Percentiles rank a stretch among this genome's conserved stretches.
Conservation (phyloP, 73 alveolate genomes). For the Tetrahymena borealis region DNA sequence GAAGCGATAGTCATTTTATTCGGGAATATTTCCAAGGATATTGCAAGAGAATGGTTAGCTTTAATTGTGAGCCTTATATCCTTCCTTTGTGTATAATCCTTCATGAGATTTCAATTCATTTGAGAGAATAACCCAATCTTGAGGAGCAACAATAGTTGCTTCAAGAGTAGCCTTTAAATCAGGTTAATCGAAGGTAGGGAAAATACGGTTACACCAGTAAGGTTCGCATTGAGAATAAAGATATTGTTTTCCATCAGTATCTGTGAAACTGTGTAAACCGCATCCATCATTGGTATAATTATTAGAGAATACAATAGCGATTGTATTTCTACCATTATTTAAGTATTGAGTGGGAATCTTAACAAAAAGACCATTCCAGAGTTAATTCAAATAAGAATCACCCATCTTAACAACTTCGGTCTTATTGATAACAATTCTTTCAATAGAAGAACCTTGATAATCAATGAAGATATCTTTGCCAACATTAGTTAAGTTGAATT, state of each 20-base stretch:
- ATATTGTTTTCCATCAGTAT: constrained; percentile 86
- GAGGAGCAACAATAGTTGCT: constrained; percentile 76
- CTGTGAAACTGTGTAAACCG: constrained; percentile 83
- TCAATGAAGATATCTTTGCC: background rate
- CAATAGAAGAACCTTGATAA: background rate
- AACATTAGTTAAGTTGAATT: background rate
- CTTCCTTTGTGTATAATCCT: background rate
- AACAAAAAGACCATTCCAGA: background rate
- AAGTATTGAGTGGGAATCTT: background rate
- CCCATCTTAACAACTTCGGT: background rate
- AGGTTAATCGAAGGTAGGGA: constrained; percentile 86
- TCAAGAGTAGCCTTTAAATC: constrained; percentile 77
- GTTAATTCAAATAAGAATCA: background rate
- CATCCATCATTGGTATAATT: constrained; percentile 76
- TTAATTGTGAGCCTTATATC: background rate
- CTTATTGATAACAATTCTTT: background rate
- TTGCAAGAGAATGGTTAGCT: background rate
- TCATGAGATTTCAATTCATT: constrained; percentile 51
- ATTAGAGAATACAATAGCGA: constrained; percentile 18
- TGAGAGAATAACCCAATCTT: constrained; percentile 90
- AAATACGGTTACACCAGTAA: constrained; percentile 61
- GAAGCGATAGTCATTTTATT: background rate
- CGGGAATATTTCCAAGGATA: background rate
- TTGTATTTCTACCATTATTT: background rate
- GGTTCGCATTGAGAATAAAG: constrained; percentile 84